Evolutionary conservation across 139 green algal species (phyloP), one percentile per base, ranked within the genome.

Genomic region (Picochlorum sp.): DNA sequence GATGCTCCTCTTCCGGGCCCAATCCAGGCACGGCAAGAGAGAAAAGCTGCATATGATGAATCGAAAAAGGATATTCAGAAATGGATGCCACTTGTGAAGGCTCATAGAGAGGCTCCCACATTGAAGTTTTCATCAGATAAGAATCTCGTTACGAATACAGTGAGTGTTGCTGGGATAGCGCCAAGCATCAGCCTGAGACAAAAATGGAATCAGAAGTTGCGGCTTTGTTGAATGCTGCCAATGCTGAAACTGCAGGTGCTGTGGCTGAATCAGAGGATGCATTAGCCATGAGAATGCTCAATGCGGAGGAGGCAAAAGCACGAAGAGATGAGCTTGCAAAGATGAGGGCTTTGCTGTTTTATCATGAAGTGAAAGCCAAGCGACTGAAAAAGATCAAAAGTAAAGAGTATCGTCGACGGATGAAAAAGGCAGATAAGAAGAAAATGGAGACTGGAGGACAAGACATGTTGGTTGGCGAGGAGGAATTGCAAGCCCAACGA

Each of bases 41-140:
- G 86, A 62, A 85, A 87, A 71, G 92, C 86, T 1, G 92, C 81
- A 14, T 98, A 98, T 63, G 84, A 94, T 63, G 67, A 69, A 9
- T 86, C 83, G 15, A 81, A 68, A 6, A 68, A 89, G 61, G 88
- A 97, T 6, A 83, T 95, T 5, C 70, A 77, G 38, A 92, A 92
- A 71, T 98, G 92, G 92, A 77, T 88, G 70, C 77, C 82, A 7
- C 71, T 97, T 2, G 84, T 98, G 23, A 95, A 97, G 81, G 82
- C 85, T 28, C 95, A 98, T 66, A 76, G 92, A 3, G 87, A 98
- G 72, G 90, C 89, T 0, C 81, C 86, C 45, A 97, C 90, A 8
- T 70, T 98, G 14, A 66, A 74, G 4, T 90, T 98, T 63, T 80
- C 73, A 0, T 50, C 79, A 8, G 74, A 80, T 18, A 60, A 49